phyloP scores from a whole-genome alignment of 106 monocot species.

The Acorus calamus region DNA sequence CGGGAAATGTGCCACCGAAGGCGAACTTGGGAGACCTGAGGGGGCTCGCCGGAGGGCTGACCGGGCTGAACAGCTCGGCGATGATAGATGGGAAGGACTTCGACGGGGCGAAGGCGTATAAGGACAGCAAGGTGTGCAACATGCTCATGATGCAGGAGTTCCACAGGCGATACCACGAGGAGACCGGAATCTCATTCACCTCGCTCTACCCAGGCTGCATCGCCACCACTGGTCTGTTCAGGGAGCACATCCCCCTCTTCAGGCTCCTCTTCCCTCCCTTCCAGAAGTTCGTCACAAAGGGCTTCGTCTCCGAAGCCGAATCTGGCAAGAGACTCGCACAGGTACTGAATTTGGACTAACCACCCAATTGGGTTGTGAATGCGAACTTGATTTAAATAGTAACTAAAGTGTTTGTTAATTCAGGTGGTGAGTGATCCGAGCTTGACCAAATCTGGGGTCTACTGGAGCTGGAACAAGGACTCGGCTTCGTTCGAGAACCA shows the following conservation, averaged over 20 bases:
- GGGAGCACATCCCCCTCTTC: conserved; percentile 89
- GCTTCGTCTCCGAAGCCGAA: conserved; percentile 86
- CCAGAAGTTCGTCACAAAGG: conserved; percentile 96
- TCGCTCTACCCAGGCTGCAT: conserved; percentile 94
- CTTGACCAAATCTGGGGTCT: conserved; percentile 84
- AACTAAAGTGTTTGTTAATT: background rate
- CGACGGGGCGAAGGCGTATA: conserved; percentile 92
- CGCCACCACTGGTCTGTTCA: conserved; percentile 88
- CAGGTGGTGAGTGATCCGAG: conserved; percentile 86
- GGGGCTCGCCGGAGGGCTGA: conserved; percentile 58
- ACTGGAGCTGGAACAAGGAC: conserved; percentile 97
- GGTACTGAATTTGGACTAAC: conserved; percentile 18
- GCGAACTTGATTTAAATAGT: background rate
- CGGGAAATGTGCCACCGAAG: conserved; percentile 88
- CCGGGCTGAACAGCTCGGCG: conserved; percentile 33
- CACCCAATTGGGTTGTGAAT: background rate
- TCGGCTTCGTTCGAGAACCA: conserved; percentile 92
- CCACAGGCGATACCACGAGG: conserved; percentile 81
- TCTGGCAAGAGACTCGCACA: conserved; percentile 85
- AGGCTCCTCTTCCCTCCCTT: conserved; percentile 85
- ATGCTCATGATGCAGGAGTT: conserved; percentile 99
- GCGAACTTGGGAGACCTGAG: conserved; percentile 80
- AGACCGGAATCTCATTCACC: conserved; percentile 76
- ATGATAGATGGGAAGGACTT: conserved; percentile 86
- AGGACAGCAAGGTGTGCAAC: conserved; percentile 99